Evolutionary conservation across 208 protist species (phyloP).

Genomic region (Porcisia hertigi): DNA sequence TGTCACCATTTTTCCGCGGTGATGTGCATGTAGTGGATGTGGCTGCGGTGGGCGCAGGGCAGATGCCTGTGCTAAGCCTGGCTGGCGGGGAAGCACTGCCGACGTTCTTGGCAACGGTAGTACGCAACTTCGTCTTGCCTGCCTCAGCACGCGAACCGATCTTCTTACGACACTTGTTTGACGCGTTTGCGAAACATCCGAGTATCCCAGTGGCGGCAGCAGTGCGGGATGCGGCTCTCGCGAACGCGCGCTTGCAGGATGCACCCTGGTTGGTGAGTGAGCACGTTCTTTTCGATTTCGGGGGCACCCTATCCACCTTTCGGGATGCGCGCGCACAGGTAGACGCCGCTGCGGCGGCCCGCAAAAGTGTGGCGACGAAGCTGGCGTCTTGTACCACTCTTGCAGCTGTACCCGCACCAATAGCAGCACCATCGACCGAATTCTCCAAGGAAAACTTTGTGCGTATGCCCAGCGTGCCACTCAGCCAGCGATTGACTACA

Average conservation of each 20-base stretch:
- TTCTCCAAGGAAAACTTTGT: constrained; percentile 9
- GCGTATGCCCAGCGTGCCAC: constrained; percentile 30
- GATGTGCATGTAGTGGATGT: constrained; percentile 43
- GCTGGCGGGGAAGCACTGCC: constrained; percentile 8
- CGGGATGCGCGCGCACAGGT: neutral
- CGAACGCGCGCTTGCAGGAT: constrained; percentile 18
- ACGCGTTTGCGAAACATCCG: constrained; percentile 28
- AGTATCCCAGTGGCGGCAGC: constrained; percentile 31
- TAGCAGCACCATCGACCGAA: neutral
- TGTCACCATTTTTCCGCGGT: constrained; percentile 22
- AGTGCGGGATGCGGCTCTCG: constrained; percentile 35
- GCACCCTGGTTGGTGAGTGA: constrained; percentile 62
- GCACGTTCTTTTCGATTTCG: constrained; percentile 62
- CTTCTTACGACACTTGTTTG: constrained; percentile 36
- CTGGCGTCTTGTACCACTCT: neutral
- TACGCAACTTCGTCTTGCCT: constrained; percentile 31
- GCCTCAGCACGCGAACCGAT: constrained; percentile 1
- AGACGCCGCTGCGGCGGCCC: neutral
- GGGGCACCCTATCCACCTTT: constrained; percentile 45
- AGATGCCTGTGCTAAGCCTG: constrained; percentile 2
- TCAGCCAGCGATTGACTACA: constrained; percentile 16
- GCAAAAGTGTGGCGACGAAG: neutral
- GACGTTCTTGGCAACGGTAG: constrained; percentile 38
- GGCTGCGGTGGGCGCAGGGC: neutral
- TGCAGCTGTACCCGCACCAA: neutral